Conservation (phyloP, 2,329 filamentous ascomycete species). For the Aspergillus tubingensis region DNA sequence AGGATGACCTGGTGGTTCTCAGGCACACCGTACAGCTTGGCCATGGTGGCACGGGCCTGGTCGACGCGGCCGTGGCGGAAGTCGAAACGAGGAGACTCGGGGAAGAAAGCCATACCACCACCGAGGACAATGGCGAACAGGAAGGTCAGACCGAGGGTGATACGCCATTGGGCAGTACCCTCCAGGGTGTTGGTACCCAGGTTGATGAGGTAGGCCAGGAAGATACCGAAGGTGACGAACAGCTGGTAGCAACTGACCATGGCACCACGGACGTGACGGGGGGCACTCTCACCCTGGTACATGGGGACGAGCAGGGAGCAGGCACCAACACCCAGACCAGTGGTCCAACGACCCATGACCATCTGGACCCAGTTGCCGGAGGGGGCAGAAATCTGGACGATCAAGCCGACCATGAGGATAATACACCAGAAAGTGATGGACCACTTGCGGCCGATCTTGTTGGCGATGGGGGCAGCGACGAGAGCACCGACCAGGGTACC, state of each 20-base stretch:
- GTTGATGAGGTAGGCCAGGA: slow-evolving; percentile 50
- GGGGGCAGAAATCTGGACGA: slow-evolving; percentile 47
- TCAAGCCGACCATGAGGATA: slow-evolving; percentile 44
- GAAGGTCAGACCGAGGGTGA: slow-evolving; percentile 59
- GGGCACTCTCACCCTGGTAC: slow-evolving; percentile 50
- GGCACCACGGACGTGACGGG: slow-evolving; percentile 49
- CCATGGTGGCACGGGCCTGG: slow-evolving; percentile 53
- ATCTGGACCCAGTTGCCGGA: slow-evolving; percentile 44
- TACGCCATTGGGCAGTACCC: slow-evolving; percentile 51
- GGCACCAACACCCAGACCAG: slow-evolving; percentile 49
- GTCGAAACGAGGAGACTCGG: slow-evolving; percentile 60
- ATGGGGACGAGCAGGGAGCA: slow-evolving; percentile 49
- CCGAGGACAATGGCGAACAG: slow-evolving; percentile 59
- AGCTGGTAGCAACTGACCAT: slow-evolving; percentile 52
- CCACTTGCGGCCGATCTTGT: slow-evolving; percentile 45
- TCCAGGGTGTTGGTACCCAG: slow-evolving; percentile 42
- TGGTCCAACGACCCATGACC: slow-evolving; percentile 46
- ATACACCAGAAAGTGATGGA: slow-evolving; percentile 45
- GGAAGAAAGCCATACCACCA: slow-evolving; percentile 57
- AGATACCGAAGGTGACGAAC: slow-evolving; percentile 51
- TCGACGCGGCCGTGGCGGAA: slow-evolving; percentile 58
- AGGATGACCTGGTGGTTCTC: slow-evolving; percentile 56
- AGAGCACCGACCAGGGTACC: slow-evolving; percentile 48
- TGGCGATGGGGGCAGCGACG: slow-evolving; percentile 43
- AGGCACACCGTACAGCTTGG: slow-evolving; percentile 57